Evolutionary conservation across 2,329 filamentous ascomycete genomes (phyloP), one percentile per base, ranked within the genome.

Genomic region (Nemania sp.): DNA sequence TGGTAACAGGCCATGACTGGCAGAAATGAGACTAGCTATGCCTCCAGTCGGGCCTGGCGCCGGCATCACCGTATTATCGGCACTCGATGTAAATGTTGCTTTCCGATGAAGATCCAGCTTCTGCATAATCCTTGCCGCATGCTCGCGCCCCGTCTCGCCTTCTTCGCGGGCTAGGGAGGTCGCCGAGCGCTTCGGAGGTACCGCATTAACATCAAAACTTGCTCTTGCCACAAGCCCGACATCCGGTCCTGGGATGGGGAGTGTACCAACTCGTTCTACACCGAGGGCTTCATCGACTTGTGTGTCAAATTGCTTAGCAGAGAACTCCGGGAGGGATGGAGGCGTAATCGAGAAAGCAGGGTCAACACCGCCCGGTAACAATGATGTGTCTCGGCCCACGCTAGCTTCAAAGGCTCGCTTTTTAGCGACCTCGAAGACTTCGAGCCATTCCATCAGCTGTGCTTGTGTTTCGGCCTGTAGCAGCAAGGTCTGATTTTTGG

Each of bases 371-470:
- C 86, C 85, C 5, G 83, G 80, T 4, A 86, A 77, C 2, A 82
- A 78, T 24, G 79, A 81, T 63, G 78, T 83, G 56, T 84, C 84
- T 58, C 85, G 82, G 35, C 83, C 85, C 71, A 89, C 87, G 75
- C 84, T 91, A 18, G 86, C 91, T 77, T 98, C 93, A 55, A 99
- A 88, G 0, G 95, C 95, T 77, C 92, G 93, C 73, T 94, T 93
- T 82, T 99, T 99, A 61, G 95, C 94, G 18, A 94, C 89, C 73
- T 99, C 95, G 74, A 99, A 98, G 0, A 95, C 90, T 71, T 93
- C 89, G 63, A 99, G 89, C 96, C 96, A 99, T 75, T 97, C 93
- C 66, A 92, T 94, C n/a, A 99, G 87, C 77, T 98, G 93, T 57
- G 84, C 85, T 78, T 99, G 96, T 0, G 93, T 97, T 78, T 99